Evolutionary conservation across 225 moss, liverwort and hornwort species (phyloP).

Genomic region (Ulota crispa): DNA sequence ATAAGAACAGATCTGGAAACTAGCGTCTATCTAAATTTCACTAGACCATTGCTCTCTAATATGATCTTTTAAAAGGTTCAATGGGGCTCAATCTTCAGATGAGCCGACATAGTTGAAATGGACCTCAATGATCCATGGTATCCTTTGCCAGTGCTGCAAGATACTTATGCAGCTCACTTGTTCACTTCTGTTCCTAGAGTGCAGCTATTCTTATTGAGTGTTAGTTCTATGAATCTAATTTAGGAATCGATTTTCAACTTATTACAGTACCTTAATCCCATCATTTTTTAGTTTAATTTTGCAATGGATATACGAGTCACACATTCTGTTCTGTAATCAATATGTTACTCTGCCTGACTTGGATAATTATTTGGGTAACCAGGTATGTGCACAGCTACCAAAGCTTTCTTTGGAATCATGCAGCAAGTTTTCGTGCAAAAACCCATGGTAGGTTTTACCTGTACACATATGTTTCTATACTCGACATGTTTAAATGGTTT

Average conservation of each 20-base stretch:
- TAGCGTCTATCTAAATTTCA: neutral
- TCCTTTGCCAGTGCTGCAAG: neutral
- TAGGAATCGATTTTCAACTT: neutral
- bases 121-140: neutral
- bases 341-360: conserved; percentile 9
- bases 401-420: conserved; percentile 97
- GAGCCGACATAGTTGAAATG: neutral
- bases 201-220: neutral
- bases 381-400: conserved; percentile 99
- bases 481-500: neutral
- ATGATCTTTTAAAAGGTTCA: neutral
- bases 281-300: neutral
- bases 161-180: neutral
- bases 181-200: neutral
- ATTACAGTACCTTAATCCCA: neutral
- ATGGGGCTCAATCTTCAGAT: neutral
- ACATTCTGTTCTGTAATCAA: neutral
- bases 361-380: conserved; percentile 18
- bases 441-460: conserved; percentile 49
- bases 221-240: neutral
- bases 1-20: neutral
- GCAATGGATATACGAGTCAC: neutral
- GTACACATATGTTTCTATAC: neutral
- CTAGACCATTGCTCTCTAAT: neutral
- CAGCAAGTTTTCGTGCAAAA: conserved; percentile 80